Conservation (phyloP, 2,329 filamentous ascomycete genomes). For the Davidsoniella australis region DNA sequence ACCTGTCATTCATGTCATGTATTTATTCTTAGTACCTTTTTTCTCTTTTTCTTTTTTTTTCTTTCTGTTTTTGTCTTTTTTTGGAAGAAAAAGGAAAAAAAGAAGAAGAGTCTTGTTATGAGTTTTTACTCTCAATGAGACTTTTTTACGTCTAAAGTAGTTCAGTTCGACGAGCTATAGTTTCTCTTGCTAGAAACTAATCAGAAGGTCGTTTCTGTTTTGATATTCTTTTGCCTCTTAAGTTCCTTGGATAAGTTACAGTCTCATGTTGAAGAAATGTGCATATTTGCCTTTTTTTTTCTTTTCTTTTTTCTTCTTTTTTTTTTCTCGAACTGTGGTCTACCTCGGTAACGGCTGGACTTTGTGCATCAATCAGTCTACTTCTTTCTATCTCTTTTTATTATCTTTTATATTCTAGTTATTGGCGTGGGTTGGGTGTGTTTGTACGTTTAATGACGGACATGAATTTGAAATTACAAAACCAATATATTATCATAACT, state of each 20-base stretch:
- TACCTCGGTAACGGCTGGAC: too few relatives aligned
- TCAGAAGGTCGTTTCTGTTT: background rate
- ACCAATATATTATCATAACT: too few relatives aligned
- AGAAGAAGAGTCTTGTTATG: too few relatives aligned
- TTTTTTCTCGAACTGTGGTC: too few relatives aligned
- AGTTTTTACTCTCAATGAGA: too few relatives aligned
- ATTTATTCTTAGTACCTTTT: conserved; percentile 1
- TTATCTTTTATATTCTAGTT: background rate
- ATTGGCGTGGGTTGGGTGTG: conserved; percentile 1
- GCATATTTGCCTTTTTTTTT: background rate
- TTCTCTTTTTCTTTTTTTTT: background rate
- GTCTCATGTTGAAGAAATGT: background rate
- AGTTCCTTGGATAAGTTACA: background rate
- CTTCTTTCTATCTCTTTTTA: background rate
- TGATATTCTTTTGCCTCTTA: background rate
- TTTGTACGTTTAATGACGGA: conserved; percentile 14
- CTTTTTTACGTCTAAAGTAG: too few relatives aligned
- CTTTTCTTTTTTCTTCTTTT: too few relatives aligned
- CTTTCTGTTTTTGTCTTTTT: background rate
- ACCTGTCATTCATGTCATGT: conserved; percentile 2
- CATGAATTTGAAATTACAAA: conserved; percentile 9
- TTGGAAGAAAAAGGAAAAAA: background rate
- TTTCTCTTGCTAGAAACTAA: too few relatives aligned
- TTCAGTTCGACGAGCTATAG: too few relatives aligned
- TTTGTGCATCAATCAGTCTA: background rate